Evolutionary conservation across 768 basidiomycete genomes (phyloP), one percentile per base, ranked within the genome.

Genomic region (Astraeus odoratus): DNA sequence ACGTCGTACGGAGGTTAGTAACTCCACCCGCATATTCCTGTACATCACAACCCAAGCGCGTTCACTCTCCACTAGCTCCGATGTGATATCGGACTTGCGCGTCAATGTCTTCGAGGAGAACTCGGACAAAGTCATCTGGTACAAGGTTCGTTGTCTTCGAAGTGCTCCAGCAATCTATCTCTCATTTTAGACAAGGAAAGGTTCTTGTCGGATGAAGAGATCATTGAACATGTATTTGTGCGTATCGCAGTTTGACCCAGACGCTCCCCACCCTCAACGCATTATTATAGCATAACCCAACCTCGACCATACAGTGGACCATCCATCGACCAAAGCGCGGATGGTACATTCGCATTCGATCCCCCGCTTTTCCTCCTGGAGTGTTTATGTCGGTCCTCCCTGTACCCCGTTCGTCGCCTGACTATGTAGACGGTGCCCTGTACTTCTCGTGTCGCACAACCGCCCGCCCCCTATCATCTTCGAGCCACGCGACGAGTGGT

Each of bases 281-380:
- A 1, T 15, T 16, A 9, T 25, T 26, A 3, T 48, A 83, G 84
- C 83, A 89, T 46, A 83, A 83, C 31, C 71, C 76, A n/a, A 80
- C 76, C 4, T 77, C 75, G 19, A 73, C 74, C 0, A 60, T 86
- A 2, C 72, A 75, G 44, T 91, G 88, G 88, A 77, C 77, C 8
- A 78, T 89, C 22, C 88, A 89, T 58, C 77, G 80, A 5, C 88
- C 88, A 1, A 78, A 80, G 46, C 77, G 83, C 23, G 88, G 88
- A 36, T 91, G 88, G 88, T 91, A 90, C 61, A 79, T 91, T 48
- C 83, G 83, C 33, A 66, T 91, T 20, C 76, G 83, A 27, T 68
- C 84, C 2, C 87, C 88, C 0, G 54, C 71, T 4, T 89, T 88
- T 51, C 82, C 85, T 1, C 80, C 77, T 10, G 66, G 75, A 3